Percentiles rank a stretch among this genome's conserved stretches.
Evolutionary conservation across 1,139 yeast species (phyloP).

Genomic region (Zygosaccharomyces sapae): DNA sequence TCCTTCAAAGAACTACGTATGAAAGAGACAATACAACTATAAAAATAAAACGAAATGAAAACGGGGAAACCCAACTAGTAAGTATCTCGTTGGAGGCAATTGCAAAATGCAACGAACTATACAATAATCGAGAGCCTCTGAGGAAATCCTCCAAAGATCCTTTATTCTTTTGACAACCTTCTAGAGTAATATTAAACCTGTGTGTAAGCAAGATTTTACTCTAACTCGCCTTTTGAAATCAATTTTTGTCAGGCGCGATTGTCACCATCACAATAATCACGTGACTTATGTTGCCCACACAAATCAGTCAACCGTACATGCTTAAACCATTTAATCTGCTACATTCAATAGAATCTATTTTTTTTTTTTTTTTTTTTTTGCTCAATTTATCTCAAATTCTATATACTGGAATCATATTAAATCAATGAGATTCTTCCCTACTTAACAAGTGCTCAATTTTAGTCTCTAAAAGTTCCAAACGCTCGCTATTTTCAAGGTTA

Average conservation of each 20-base stretch:
- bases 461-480: conserved; percentile 44
- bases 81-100: neutral
- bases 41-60: conserved; percentile 1
- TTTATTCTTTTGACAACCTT: neutral
- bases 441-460: conserved; percentile 41
- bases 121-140: conserved; percentile 3
- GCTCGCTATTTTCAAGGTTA: conserved; percentile 59
- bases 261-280: neutral
- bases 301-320: too few species aligned
- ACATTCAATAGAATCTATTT: too few species aligned
- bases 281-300: neutral
- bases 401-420: neutral
- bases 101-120: conserved; percentile 3
- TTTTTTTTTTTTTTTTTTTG: neutral
- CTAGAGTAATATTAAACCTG: neutral
- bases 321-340: too few species aligned
- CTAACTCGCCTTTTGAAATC: too few species aligned
- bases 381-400: neutral
- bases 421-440: conserved; percentile 15
- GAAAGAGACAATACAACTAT: conserved; percentile 8
- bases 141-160: neutral
- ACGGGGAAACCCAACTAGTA: conserved; percentile 2
- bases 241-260: neutral
- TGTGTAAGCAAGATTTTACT: too few species aligned
- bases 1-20: conserved; percentile 8